Base-by-base conservation (phyloP, 2,329 filamentous ascomycete species). In the Colletotrichum liriopes region DNA sequence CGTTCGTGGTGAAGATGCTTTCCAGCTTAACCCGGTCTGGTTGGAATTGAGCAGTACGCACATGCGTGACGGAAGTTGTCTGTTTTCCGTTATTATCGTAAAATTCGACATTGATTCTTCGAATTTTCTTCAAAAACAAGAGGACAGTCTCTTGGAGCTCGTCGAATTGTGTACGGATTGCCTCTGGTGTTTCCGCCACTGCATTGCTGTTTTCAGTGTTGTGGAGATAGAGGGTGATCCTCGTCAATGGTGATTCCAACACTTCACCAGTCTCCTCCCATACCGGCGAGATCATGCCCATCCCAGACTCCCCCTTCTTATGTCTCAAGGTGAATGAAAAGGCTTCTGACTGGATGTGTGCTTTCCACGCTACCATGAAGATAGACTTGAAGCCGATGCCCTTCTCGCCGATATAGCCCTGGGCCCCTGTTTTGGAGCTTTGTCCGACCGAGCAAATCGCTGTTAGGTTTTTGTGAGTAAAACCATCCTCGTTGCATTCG, bases 341-440 rank as follows among this genome's bases (percentile, higher is more conserved):
- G 43, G 72, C 16, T 0, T 83, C 81, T 0, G 86, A 88, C 35
- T 83, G 81, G 20, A 88, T 85, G 49, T 82, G 81, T 5, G 85
- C 85, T 37, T 81, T 82, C 69, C 77, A 81, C 0, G 86, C 84
- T 0, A 80, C 85, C 75, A 81, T 86, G 72, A 88, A 88, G 1
- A 86, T 84, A 0, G 85, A 86, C 71, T 88, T 88, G 78, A 88
- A 88, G 0, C 86, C 86, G 20, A 88, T 86, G 12, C 86, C 86
- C 65, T 88, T 87, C 67, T 85, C 84, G 2, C 86, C 85, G n/a
- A 86, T 86, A 51, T 86, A 87, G 0, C 82, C 82, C 8, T 83
- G 79, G 0, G 78, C 77, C 1, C 74, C 77, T 0, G 75, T 79
- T 66, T 88, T 88, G 5, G 86, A 84, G 74, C 86, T 88, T 20